A percentile compares a stretch with the other conserved stretches of the same genome.
Conservation (phyloP, 345 rosid genomes). For the Reutealis trisperma region DNA sequence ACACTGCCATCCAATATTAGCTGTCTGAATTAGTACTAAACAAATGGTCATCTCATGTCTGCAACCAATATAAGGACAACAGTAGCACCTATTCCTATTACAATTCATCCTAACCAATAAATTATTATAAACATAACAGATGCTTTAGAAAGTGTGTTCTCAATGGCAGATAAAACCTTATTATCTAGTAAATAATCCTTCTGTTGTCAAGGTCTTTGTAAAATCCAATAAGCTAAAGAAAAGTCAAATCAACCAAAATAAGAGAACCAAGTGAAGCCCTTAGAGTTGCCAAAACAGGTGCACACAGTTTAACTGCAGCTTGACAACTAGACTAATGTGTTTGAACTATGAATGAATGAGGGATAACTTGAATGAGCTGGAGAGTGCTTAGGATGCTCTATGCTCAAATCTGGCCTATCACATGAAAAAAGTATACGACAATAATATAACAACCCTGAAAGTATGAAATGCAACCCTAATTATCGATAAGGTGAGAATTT, state of each 20-base stretch:
- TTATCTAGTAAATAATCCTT: neutral
- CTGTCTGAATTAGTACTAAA: neutral
- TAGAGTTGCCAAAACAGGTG: neutral
- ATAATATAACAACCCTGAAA: neutral
- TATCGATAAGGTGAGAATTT: neutral
- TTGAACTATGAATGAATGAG: neutral
- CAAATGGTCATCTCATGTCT: neutral
- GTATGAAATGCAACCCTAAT: neutral
- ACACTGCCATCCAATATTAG: neutral
- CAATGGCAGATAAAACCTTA: neutral
- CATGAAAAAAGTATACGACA: neutral
- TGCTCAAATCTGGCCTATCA: neutral
- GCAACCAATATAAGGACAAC: neutral
- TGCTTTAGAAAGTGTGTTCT: neutral
- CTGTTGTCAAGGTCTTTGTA: neutral
- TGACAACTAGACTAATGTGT: neutral
- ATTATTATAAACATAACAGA: neutral
- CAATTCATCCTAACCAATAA: neutral
- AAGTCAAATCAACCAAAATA: neutral
- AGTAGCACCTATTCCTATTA: neutral
- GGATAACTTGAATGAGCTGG: neutral
- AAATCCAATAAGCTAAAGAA: neutral
- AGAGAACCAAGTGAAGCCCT: neutral
- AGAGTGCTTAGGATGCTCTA: neutral
- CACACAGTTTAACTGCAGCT: neutral